A percentile compares a stretch with the other conserved stretches of the same genome.
Conservation (phyloP, 2,329 filamentous ascomycete species). For the Mycosphaerelloides madeirae region DNA sequence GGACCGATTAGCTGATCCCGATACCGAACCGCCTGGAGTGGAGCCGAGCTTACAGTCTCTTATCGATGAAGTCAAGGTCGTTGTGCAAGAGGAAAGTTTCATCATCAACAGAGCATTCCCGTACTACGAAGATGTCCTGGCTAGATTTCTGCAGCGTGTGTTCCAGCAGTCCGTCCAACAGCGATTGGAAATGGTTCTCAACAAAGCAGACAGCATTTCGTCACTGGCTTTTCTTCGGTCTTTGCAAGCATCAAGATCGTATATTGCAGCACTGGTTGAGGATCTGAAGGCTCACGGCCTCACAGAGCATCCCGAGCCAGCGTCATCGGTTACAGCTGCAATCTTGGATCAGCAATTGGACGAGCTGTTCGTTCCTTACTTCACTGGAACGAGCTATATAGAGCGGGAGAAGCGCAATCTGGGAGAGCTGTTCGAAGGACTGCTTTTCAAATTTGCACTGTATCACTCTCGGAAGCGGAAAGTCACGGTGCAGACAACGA, state of each 20-base stretch:
- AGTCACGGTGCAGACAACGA: slow-evolving; percentile 59
- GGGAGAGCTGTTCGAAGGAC: slow-evolving; percentile 79
- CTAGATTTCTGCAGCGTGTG: slow-evolving; percentile 88
- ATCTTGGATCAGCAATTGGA: slow-evolving; percentile 64
- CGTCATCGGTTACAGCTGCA: slow-evolving; percentile 75
- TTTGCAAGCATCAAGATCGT: slow-evolving; percentile 82
- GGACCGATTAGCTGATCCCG: slow-evolving; percentile 91
- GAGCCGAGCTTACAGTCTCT: slow-evolving; percentile 89
- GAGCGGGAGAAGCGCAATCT: slow-evolving; percentile 63
- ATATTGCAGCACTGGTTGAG: slow-evolving; percentile 81
- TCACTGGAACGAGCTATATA: slow-evolving; percentile 61
- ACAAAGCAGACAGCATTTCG: slow-evolving; percentile 88
- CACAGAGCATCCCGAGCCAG: slow-evolving; percentile 90
- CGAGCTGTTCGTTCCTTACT: slow-evolving; percentile 62
- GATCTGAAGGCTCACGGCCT: slow-evolving; percentile 91
- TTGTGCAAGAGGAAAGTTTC: slow-evolving; percentile 93
- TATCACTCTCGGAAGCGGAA: slow-evolving; percentile 88
- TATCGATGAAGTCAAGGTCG: slow-evolving; percentile 88
- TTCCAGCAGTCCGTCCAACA: slow-evolving; percentile 99
- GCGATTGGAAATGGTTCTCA: slow-evolving; percentile 87
- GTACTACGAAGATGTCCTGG: slow-evolving; percentile 88
- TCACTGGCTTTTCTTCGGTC: slow-evolving; percentile 87
- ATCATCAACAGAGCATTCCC: slow-evolving; percentile 97
- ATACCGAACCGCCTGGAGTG: slow-evolving; percentile 83
- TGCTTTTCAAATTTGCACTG: slow-evolving; percentile 95